Evolutionary conservation across 1,139 yeast species (phyloP), one percentile per base, ranked within the genome.

Genomic region (Lodderomyces margitis): DNA sequence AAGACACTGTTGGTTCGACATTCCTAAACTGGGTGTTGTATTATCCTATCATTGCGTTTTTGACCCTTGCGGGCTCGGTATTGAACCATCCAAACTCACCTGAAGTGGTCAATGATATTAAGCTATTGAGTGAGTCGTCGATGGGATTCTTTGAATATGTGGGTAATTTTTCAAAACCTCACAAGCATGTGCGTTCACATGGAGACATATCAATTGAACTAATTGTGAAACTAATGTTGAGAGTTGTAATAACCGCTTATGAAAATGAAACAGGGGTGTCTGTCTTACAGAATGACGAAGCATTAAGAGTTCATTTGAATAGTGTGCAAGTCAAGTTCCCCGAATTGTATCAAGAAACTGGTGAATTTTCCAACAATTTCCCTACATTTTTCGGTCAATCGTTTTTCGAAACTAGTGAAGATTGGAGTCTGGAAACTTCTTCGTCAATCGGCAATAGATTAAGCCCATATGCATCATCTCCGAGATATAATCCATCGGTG

Each of bases 41-140:
- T 41, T 68, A 55, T 44, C 70, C 73, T 0, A 53, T 64, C 19
- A 53, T 64, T 17, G 75, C 75, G 2, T 66, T 58, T 42, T 54
- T 69, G 34, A 59, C 56, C 23, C 41, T 70, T 2, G 43, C 63
- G 4, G 63, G 68, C 0, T 56, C 62, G 12, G 59, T 68, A 32
- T 50, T 70, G 34, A 66, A 64, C 47, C 56, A 59, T 32, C 69
- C 72, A 1, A 52, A 53, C 3, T 51, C 56, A 12, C 53, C 58
- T 1, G 72, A 64, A 8, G 52, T 63, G 1, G 47, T 48, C 15
- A 48, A 47, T 20, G 75, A 70, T 51, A 49, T 67, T 15, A 54
- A 58, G 23, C 48, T 70, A 21, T 56, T 70, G 37, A 56, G 64
- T 33, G 61, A 60, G 10, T 47, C 57, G 3, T 57, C 70, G 1